A percentile compares a stretch with the other conserved stretches of the same genome.
Evolutionary conservation across 495 filamentous ascomycete genomes (phyloP).

Genomic region (Apiosordaria backusii): DNA sequence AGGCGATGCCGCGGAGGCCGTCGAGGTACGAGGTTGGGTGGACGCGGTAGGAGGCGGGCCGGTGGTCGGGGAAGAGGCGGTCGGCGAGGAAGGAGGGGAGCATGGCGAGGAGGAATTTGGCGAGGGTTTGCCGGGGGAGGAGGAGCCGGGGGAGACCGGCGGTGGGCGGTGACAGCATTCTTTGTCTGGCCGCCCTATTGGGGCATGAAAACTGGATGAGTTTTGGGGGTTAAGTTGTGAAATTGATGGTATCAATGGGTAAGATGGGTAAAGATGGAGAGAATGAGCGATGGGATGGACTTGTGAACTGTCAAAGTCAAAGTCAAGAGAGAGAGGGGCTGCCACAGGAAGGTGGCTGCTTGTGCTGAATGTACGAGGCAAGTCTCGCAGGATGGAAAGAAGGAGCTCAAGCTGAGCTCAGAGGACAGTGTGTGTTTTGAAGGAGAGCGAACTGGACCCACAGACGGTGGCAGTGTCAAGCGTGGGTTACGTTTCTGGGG

Average conservation of each 20-base stretch:
- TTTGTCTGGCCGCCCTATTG: background rate
- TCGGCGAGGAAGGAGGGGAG: constrained; percentile 36
- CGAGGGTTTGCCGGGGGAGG: background rate
- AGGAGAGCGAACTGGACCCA: background rate
- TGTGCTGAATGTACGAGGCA: background rate
- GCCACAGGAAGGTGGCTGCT: background rate
- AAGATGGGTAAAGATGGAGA: background rate
- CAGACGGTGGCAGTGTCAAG: background rate
- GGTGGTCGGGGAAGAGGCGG: constrained; percentile 31
- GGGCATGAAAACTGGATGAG: background rate
- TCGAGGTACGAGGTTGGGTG: constrained; percentile 52
- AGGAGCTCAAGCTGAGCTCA: background rate
- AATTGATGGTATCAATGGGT: background rate
- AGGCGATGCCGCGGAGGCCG: constrained; percentile 54
- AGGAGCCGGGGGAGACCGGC: background rate
- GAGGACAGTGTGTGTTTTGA: background rate
- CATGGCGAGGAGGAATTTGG: constrained; percentile 23
- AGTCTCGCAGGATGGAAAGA: background rate
- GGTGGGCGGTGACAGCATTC: constrained; percentile 5
- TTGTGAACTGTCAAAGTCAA: constrained; percentile 1
- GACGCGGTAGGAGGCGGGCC: constrained; percentile 21
- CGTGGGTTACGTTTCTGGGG: background rate
- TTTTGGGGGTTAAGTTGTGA: background rate
- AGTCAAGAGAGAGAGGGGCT: background rate
- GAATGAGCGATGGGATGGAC: background rate